Base-by-base conservation (phyloP, 2,329 filamentous ascomycete genomes). In the Verticillium albo-atrum region DNA sequence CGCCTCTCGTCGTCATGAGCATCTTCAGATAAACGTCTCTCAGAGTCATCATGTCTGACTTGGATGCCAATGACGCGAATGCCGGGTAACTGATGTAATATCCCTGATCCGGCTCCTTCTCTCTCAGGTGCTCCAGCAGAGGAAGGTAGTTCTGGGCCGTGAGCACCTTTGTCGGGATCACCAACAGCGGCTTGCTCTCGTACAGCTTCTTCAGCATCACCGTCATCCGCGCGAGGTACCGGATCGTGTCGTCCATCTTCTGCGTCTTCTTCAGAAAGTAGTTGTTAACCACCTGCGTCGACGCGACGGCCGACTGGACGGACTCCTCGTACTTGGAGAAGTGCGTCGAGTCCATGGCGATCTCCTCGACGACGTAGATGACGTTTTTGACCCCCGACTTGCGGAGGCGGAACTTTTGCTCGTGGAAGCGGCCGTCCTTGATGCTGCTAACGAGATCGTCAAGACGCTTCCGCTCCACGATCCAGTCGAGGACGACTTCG, bases 391-490 rank as follows among this genome's bases (percentile, higher is more conserved):
- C 79, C 0, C 90, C 90, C 0, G 86, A 90, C 56, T 85, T 85
- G 58, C 83, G 82, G 12, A 94, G 79, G 1, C 91, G 87, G 69
- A 92, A 94, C 70, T 95, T 94, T 70, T 95, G 91, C 70, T 95
- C 91, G 65, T 89, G 88, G 66, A 92, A 94, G 2, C 91, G 86
- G 1, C 90, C 89, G 63, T 94, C 91, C 71, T 90, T 92, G 74
- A 95, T 91, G 62, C 89, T 92, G 56, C 82, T 78, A n/a, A 94
- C 82, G 54, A 95, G 76, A 70, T 95, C 91, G 68, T 94, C 90
- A 0, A 93, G 81, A 9, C 91, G 82, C 70, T 95, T 95, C 62
- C 91, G 82, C 74, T 95, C 91, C 1, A 92, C 83, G 52, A 95
- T 90, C 80, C 88, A 91, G 71, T 94, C 90, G 4, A 95, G 78